Evolutionary conservation across 257 asterid genomes (phyloP), one percentile per base, ranked within the genome.

Genomic region (Fraxinus cuspidata): DNA sequence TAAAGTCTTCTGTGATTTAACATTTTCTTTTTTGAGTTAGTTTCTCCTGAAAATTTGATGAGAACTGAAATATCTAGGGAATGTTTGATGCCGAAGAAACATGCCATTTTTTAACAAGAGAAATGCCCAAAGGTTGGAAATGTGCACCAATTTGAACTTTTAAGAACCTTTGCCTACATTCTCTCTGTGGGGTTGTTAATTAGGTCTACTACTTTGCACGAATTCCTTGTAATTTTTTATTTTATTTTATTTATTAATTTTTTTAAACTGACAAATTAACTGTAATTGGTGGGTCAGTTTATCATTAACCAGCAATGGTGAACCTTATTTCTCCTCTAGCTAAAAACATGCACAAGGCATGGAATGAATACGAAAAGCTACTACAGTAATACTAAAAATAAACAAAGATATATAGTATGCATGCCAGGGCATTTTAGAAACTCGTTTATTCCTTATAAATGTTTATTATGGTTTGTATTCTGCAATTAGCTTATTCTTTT

Each of bases 401-500:
- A 63, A 44, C 27, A 28, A 37, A 63, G 75, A 60, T 70, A 35
- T 19, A 70, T 28, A 23, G 65, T 15, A 3, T 49, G 34, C 29
- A 21, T 2, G 56, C 19, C 35, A 69, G 27, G 64, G 28, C 69
- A 34, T 34, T 18, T 28, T 23, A 34, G 29, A 12, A 76, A 49
- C 73, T 21, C 73, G 5, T 63, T 10, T 38, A 34, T 27, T 70
- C 66, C 71, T 29, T 65, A 29, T 78, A 28, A 25, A 49, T 70
- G 76, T 76, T 65, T 70, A 67, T 72, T 75, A 35, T 78, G 77
- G 74, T 74, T 81, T 78, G 25, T 11, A 67, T 56, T 72, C 64
- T 76, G 70, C 74, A 73, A 70, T 58, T 53, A 70, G 76, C 88
- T 86, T 60, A 80, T 58, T 56, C 3, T 75, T 75, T 58, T 75